Evolutionary conservation across 345 rosid species (phyloP), one percentile per base, ranked within the genome.

Genomic region (Populus ilicifolia): DNA sequence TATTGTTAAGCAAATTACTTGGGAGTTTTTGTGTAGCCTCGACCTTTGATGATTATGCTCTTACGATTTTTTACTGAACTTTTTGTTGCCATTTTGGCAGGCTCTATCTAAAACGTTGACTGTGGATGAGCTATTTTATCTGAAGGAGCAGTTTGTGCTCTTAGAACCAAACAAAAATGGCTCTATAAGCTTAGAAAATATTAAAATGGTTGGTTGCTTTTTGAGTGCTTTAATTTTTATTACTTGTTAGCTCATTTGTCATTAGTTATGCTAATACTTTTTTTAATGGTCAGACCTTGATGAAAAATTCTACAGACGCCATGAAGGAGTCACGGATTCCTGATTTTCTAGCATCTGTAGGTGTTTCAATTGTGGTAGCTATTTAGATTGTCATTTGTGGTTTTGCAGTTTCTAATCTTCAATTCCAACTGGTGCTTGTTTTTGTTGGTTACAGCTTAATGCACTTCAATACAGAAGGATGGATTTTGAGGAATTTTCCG

Each of bases 401-500:
- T 2, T 21, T 18, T 17, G 44, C 38, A 5, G 10, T 59, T 68
- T 4, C n/a, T 33, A 35, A 6, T 33, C 70, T 43, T 67, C 43
- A 52, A 38, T 33, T 11, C 4, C 41, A 30, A 69, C 25, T 9
- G 35, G 21, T 5, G n/a, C 65, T 17, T 44, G n/a, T 67, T 66
- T 29, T 13, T 67, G 69, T 16, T 18, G 17, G 17, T 79, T 67
- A 44, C 90, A 96, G 99, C 87, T 96, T 66, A 91, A 86, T 83
- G 88, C 93, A 73, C 98, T 96, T 70, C 94, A 89, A 75, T 89
- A 91, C 87, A 91, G 93, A 87, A 87, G 89, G 77, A 91, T 96
- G 99, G 96, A 85, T 69, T 96, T 96, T 48, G 97, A 90, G 84
- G 99, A 96, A 84, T 96, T 94, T 80, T 96, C 98, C 80, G 97